These are phyloP conservation scores for Euphorbia neoarborescens DNA, from an alignment of 441 rosid species.

Conservation along the genomic window DNA sequence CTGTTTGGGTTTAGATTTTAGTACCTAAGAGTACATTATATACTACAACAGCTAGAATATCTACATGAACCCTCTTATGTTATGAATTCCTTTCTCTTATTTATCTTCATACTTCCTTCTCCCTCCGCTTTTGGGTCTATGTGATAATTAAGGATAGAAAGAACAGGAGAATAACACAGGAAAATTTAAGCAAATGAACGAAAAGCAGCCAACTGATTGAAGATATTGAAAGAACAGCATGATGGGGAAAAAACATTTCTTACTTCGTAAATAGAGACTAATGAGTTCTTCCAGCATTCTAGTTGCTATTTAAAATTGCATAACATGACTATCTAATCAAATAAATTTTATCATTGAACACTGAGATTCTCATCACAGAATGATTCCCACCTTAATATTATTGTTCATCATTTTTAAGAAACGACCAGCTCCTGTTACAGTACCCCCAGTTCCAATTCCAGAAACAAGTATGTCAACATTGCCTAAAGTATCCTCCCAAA, in stretches of 20 bases:
- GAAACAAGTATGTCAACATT: slow-evolving; percentile 67
- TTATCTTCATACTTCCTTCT: not conserved
- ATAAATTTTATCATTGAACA: not conserved
- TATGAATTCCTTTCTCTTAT: not conserved
- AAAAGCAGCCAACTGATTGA: not conserved
- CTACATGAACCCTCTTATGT: not conserved
- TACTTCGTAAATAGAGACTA: no score
- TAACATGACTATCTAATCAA: not conserved
- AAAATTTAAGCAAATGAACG: not conserved
- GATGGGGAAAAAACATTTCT: not conserved
- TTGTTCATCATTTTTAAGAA: slow-evolving; percentile 73
- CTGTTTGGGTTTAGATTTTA: not conserved
- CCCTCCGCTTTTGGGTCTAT: not conserved
- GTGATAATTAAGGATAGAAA: not conserved
- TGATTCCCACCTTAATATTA: slow-evolving; percentile 42
- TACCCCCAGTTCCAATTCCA: slow-evolving; percentile 88
- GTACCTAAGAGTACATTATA: not conserved
- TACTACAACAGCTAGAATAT: not conserved
- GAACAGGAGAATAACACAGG: no score
- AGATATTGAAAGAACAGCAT: not conserved
- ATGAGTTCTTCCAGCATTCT: no score
- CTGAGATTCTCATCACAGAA: not conserved
- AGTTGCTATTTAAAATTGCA: no score
- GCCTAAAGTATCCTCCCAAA: slow-evolving; percentile 88
- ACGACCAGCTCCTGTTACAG: slow-evolving; percentile 69